These are phyloP conservation scores for Suhomyces vadensis DNA, from an alignment of 805 yeast species.

Conservation along the genomic window DNA sequence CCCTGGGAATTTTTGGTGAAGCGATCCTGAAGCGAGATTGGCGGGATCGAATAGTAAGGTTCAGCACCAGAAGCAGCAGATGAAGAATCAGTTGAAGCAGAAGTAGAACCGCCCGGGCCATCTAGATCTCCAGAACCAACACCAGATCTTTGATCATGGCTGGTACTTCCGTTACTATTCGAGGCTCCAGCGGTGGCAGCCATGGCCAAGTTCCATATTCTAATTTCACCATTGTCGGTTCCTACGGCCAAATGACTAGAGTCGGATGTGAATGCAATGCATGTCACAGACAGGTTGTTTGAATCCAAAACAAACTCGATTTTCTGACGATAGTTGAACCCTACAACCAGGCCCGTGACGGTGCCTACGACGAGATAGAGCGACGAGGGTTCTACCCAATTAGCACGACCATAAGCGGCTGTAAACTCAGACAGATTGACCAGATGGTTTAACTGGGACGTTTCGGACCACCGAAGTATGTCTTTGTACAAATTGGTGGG, in stretches of 20 bases:
- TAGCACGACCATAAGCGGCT: slow-evolving; percentile 23
- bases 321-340: slow-evolving; percentile 70
- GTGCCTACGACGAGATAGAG: slow-evolving; percentile 67
- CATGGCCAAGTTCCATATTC: slow-evolving; percentile 62
- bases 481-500: slow-evolving; percentile 3
- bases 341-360: slow-evolving; percentile 57
- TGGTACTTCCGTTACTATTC: slow-evolving; percentile 18
- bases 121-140: too few relatives aligned
- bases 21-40: slow-evolving; percentile 27
- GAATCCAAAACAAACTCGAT: slow-evolving; percentile 45
- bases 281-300: slow-evolving; percentile 48
- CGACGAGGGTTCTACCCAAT: slow-evolving; percentile 26
- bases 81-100: slow-evolving; percentile 49
- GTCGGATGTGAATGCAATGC: slow-evolving; percentile 64
- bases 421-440: slow-evolving; percentile 26
- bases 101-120: too few relatives aligned
- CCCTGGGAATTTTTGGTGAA: slow-evolving; percentile 28
- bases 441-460: slow-evolving; percentile 18
- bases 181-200: slow-evolving; percentile 20
- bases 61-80: slow-evolving; percentile 46
- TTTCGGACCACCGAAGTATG: slow-evolving; percentile 28
- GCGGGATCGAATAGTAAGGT: slow-evolving; percentile 19
- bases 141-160: not conserved
- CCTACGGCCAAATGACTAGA: slow-evolving; percentile 72
- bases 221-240: slow-evolving; percentile 60